Evolutionary conservation across 768 basidiomycete species (phyloP).

Genomic region (Cubamyces lactineus): DNA sequence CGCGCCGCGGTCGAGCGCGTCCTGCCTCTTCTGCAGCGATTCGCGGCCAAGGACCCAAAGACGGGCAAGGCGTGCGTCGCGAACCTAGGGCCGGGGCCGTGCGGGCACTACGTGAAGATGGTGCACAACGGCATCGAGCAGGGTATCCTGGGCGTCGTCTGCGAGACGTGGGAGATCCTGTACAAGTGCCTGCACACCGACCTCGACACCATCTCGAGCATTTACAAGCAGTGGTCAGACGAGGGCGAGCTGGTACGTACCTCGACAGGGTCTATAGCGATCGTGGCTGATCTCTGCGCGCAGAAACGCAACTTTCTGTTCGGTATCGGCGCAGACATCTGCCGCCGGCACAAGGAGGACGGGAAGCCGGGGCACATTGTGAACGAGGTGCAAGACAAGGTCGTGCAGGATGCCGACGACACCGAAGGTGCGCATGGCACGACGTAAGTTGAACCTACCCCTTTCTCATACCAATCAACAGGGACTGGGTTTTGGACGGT

Average conservation of each 20-base stretch:
- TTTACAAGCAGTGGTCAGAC: slow-evolving; percentile 23
- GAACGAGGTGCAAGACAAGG: slow-evolving; percentile 30
- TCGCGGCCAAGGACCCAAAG: slow-evolving; percentile 27
- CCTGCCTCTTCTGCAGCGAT: slow-evolving; percentile 24
- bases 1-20: slow-evolving; percentile 22
- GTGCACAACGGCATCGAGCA: slow-evolving; percentile 34
- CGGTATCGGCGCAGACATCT: slow-evolving; percentile 29
- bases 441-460: neutral
- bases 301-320: slow-evolving; percentile 29
- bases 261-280: neutral
- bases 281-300: neutral
- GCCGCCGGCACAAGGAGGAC: slow-evolving; percentile 24
- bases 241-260: slow-evolving; percentile 26
- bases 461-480: neutral
- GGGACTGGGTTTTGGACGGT: slow-evolving; percentile 30
- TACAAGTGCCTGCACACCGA: slow-evolving; percentile 24
- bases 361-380: slow-evolving; percentile 21
- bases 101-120: slow-evolving; percentile 33
- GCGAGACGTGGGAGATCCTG: slow-evolving; percentile 29
- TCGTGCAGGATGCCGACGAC: slow-evolving; percentile 30
- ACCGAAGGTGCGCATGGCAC: slow-evolving; percentile 18
- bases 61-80: slow-evolving; percentile 26
- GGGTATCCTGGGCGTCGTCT: slow-evolving; percentile 27
- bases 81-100: slow-evolving; percentile 25
- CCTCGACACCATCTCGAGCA: slow-evolving; percentile 25